phyloP scores from a whole-genome alignment of 192 early-diverging fungal genomes.

The Phlyctochytrium planicorne region DNA sequence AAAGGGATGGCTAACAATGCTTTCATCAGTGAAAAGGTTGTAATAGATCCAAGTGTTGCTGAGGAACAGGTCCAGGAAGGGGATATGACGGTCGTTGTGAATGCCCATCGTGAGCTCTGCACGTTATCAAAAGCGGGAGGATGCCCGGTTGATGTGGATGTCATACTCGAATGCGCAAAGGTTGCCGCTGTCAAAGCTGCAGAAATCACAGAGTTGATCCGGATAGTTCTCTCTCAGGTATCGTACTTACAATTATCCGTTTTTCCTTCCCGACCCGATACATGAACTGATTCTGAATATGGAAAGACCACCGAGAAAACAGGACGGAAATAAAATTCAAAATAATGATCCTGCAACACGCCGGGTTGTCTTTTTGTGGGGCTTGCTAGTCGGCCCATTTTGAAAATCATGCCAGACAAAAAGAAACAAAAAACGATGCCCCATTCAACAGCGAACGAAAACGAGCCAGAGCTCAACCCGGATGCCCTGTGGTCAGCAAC shows the following conservation, averaged over 20 bases:
- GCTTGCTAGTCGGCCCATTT: no score
- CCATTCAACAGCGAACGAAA: no score
- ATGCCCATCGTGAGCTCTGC: conserved; percentile 90
- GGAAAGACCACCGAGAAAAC: no score
- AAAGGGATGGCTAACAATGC: conserved; percentile 5
- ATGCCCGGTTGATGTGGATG: conserved; percentile 67
- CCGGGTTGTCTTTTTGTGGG: no score
- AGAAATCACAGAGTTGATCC: conserved; percentile 78
- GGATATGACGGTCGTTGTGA: conserved; percentile 86
- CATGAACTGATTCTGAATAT: no score
- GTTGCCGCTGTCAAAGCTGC: conserved; percentile 73
- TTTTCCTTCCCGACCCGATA: no score
- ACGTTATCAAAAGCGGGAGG: conserved; percentile 91
- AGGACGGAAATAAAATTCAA: no score
- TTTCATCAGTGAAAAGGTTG: conserved; percentile 31
- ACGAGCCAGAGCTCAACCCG: conserved; percentile 1
- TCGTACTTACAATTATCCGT: no score
- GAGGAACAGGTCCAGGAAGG: conserved; percentile 87
- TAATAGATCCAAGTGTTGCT: conserved; percentile 81
- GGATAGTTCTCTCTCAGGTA: conserved; percentile 32
- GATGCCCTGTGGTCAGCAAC: background rate
- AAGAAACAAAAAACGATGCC: no score
- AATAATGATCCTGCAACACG: no score
- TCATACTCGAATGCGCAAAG: conserved; percentile 79
- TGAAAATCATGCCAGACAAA: no score